Base-by-base conservation (phyloP, 805 yeast species). In the Ogataea philodendri region DNA sequence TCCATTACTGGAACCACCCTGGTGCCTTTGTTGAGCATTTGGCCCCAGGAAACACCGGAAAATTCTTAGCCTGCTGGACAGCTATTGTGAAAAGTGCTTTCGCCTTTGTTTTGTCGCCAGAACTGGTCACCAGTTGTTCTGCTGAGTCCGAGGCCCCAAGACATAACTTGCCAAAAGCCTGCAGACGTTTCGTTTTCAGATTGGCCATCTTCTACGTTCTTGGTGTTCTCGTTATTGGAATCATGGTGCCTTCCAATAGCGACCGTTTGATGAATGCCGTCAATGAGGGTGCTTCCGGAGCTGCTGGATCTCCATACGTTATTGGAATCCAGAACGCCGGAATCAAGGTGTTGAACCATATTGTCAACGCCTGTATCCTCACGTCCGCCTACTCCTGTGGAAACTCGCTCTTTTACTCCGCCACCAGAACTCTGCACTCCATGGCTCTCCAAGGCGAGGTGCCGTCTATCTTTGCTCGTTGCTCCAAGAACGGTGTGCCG, bases 281-380 rank as follows among this genome's bases (percentile, higher is more conserved):
- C 48, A 66, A 63, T n/a, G 62, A 65, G 22, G 81, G 78, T 47
- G 43, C 57, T 9, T 48, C 65, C 9, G 75, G 78, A 44, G 93
- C 94, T 5, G 75, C 81, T 29, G 90, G 90, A 14, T 83, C 94
- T 10, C 96, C 96, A 21, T 87, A 84, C 52, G 90, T 85, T 35
- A 80, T 85, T 55, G 95, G 94, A 36, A 81, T 86, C 52, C 76
- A 76, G 51, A 72, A 70, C 47, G 84, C 86, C 11, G 68, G 74
- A 32, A 84, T 86, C 46, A 55, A 57, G 18, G 89, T 76, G 2
- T 65, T 87, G 45, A 89, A 86, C 37, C 84, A 81, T 47, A 76
- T 88, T 31, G 71, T 87, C 54, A 88, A 88, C 57, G 90, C 81
- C 3, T 78, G 83, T 53, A 81, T 87, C 22, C 49, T 70, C 17